Percentiles rank a stretch among this genome's conserved stretches.
These are phyloP conservation scores for Gynochthodes officinalis DNA, from an alignment of 257 asterid species.

Conservation along the genomic window DNA sequence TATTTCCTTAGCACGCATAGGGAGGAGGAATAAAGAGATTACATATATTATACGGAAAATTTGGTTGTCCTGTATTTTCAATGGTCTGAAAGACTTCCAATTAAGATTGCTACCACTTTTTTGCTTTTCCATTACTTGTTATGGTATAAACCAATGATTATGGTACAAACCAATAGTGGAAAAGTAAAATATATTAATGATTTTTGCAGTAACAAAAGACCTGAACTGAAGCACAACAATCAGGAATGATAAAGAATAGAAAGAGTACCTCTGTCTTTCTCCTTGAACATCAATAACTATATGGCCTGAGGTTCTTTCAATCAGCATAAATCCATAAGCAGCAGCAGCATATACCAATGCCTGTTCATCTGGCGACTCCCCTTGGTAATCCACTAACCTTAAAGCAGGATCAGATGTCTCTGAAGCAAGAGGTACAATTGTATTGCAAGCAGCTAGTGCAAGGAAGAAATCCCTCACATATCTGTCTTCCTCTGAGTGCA, in stretches of 20 bases:
- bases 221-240: background rate
- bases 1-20: background rate
- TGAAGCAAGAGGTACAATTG: conserved; percentile 77
- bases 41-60: background rate
- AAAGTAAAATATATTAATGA: background rate
- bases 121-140: background rate
- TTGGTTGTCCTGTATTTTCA: too few relatives aligned
- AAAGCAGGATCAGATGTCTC: conserved; percentile 79
- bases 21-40: too few relatives aligned
- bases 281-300: conserved; percentile 83
- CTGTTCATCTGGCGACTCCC: conserved; percentile 99
- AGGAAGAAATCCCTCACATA: conserved; percentile 65
- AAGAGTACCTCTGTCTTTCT: conserved; percentile 69
- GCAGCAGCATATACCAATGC: conserved; percentile 98
- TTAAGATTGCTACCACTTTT: background rate
- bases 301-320: conserved; percentile 93
- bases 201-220: conserved; percentile 12
- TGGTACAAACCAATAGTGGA: background rate
- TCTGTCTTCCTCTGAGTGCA: conserved; percentile 51
- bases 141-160: too few relatives aligned
- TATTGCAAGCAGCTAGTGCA: conserved; percentile 97
- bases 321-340: conserved; percentile 88
- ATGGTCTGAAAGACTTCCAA: background rate
- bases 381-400: conserved; percentile 84
- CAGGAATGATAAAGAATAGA: conserved; percentile 19